A percentile compares a stretch with the other conserved stretches of the same genome.
Conservation (phyloP, 345 rosid species). For the Citrus cavaleriei region DNA sequence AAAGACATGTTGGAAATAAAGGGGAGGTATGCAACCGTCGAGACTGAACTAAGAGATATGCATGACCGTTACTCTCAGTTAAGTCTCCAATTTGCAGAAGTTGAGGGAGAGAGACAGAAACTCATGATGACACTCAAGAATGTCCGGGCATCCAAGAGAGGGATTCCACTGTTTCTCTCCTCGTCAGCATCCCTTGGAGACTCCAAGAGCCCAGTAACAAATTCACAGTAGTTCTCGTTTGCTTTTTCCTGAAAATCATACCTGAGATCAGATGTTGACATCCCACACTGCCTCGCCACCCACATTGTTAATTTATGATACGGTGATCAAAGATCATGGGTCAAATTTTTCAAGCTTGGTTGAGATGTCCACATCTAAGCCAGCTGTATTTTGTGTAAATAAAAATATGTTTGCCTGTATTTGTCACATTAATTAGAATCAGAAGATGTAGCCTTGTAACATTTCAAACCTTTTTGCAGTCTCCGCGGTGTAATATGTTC, state of each 20-base stretch:
- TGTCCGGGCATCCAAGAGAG: conserved; percentile 65
- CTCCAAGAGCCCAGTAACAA: conserved; percentile 16
- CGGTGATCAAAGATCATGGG: background rate
- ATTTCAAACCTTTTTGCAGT: conserved; percentile 12
- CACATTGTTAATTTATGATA: conserved; percentile 8
- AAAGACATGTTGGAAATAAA: conserved; percentile 78
- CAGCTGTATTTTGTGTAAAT: conserved; percentile 35
- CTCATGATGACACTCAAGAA: conserved; percentile 95
- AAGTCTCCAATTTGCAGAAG: conserved; percentile 97
- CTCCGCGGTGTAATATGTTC: conserved; percentile 13
- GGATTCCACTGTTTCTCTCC: conserved; percentile 35
- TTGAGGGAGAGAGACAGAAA: conserved; percentile 97
- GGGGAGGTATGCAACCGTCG: conserved; percentile 61
- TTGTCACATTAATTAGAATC: conserved; percentile 15
- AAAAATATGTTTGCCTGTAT: conserved; percentile 16
- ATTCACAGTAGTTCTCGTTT: background rate
- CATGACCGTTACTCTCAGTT: conserved; percentile 90
- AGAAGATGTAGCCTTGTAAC: conserved; percentile 25
- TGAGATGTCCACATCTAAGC: conserved; percentile 19
- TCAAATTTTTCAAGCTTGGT: conserved; percentile 9
- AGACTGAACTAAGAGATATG: conserved; percentile 89
- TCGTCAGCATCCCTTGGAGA: conserved; percentile 55
- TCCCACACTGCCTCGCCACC: background rate
- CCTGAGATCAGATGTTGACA: background rate
- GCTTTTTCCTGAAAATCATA: background rate